Conservation (phyloP, 2,329 filamentous ascomycete genomes). For the Clonostachys rhizophaga region DNA sequence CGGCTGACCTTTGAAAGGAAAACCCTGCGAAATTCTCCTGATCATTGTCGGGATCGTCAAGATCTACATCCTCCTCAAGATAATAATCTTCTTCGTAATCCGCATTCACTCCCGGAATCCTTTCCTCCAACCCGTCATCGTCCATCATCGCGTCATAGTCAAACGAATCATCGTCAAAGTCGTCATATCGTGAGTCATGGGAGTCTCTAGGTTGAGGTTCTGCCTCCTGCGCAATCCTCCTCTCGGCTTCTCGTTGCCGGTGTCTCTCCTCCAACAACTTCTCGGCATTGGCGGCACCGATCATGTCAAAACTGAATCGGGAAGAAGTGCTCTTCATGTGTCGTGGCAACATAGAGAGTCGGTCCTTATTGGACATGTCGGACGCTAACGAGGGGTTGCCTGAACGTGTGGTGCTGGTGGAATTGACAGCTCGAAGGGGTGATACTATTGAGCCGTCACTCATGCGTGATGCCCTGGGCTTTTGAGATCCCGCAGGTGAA, state of each 20-base stretch:
- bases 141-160: constrained; percentile 63
- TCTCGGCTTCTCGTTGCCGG: constrained; percentile 61
- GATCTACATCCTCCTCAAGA: constrained; percentile 16
- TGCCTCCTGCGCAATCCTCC: constrained; percentile 34
- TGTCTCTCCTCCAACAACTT: constrained; percentile 71
- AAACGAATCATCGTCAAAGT: constrained; percentile 56
- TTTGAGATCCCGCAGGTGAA: background rate
- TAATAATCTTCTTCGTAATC: constrained; percentile 32
- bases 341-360: constrained; percentile 46
- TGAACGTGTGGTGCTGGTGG: constrained; percentile 32
- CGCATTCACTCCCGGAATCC: constrained; percentile 55
- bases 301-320: constrained; percentile 78
- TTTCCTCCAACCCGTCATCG: constrained; percentile 61
- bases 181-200: constrained; percentile 52
- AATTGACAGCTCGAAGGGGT: constrained; percentile 7
- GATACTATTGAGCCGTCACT: background rate
- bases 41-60: constrained; percentile 45
- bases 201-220: constrained; percentile 9
- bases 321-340: constrained; percentile 76
- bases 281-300: constrained; percentile 62
- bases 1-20: constrained; percentile 50
- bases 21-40: constrained; percentile 60
- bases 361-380: constrained; percentile 36
- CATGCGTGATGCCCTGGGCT: background rate
- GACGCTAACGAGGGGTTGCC: constrained; percentile 45